Base-by-base conservation (phyloP, 805 yeast genomes). In the Cyberlindnera euphorbiiphila region DNA sequence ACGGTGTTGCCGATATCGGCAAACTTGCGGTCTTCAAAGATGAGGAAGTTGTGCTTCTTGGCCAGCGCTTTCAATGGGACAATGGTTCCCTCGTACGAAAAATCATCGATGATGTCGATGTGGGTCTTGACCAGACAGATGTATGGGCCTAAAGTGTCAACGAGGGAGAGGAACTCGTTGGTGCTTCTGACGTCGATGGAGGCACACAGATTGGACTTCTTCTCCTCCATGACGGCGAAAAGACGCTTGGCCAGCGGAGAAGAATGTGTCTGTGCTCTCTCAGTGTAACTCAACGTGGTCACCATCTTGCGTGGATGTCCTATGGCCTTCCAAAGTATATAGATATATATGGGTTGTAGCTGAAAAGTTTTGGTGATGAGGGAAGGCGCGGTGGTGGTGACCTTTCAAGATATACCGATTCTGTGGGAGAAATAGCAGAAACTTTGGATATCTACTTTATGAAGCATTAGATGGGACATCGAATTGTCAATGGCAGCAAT, bases 1-100 rank as follows among this genome's bases (percentile, higher is more conserved):
- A 93, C 98, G 1, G 98, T 93, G 57, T 89, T 87, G 13, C 99
- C 99, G 52, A 93, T 93, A 62, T 93, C 99, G 17, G 99, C 98
- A 63, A 93, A 93, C 65, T 93, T 93, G 47, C 99, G 75, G 65
- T 93, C 99, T 65, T 93, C 99, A 58, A 93, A 93, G 49, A 93
- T 82, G 71, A 93, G 65, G 56, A 93, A 93, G 47, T 83, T 77
- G 66, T 89, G 91, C 56, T 88, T 87, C 51, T 76, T 66, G 15
- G 96, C 76, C 22, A 93, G 68, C 37, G 58, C 76, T 42, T 81
- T 62, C 45, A 93, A 66, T 1, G 98, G 97, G 6, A 62, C 62
- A 20, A 91, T 74, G 0, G 97, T 89, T 1, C 71, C 74, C 37
- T 86, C 95, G 58, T 79, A 81, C 1, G 85, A 65, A 60, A 91